Base-by-base conservation (phyloP, 371 early-diverging fungal species). In the Phascolomyces articulosus region DNA sequence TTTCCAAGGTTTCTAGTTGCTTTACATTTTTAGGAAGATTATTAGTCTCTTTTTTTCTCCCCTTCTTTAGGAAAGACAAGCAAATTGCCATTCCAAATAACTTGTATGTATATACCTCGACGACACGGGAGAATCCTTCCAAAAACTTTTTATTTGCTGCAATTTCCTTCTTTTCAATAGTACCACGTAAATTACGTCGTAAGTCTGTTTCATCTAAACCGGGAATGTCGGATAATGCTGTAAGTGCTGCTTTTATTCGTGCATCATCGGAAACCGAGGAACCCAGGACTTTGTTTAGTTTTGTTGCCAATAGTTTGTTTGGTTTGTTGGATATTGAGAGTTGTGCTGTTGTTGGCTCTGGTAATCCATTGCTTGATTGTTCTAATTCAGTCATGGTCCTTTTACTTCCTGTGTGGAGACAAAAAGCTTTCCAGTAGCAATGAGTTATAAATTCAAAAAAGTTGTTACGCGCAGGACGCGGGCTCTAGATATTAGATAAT, bases 151-250 rank as follows among this genome's bases (percentile, higher is more conserved):
- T 74, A 64, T 91, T 91, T 55, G 80, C 80, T 54, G 80, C 79
- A 29, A 89, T 84, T 44, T 84, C 87, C 58, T 85, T 77, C 41
- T 81, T 82, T 73, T 93, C 94, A 62, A 92, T 82, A n/a, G 89
- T 84, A 2, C 87, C 89, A 38, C 88, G 78, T 29, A 93, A 78
- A 70, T 86, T 86, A 29, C 87, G 78, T 60, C 87, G 66, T 44
- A 89, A 66, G 21, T 80, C 75, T 23, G 78, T 64, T 20, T 87
- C 81, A 77, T 90, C 87, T 29, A 82, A 65, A 20, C 75, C 76
- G 61, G 89, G 88, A 69, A 91, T 88, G 55, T 86, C 87, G 0
- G 92, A 88, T 24, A 93, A 77, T 4, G 90, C 84, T 18, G 83
- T 75, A 48, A 92, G 79, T 16, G 91, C 90, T 9, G 82, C 73